These are phyloP conservation scores for Musa acuminata DNA, from an alignment of 176 grass and related monocot species.

Conservation along the genomic window DNA sequence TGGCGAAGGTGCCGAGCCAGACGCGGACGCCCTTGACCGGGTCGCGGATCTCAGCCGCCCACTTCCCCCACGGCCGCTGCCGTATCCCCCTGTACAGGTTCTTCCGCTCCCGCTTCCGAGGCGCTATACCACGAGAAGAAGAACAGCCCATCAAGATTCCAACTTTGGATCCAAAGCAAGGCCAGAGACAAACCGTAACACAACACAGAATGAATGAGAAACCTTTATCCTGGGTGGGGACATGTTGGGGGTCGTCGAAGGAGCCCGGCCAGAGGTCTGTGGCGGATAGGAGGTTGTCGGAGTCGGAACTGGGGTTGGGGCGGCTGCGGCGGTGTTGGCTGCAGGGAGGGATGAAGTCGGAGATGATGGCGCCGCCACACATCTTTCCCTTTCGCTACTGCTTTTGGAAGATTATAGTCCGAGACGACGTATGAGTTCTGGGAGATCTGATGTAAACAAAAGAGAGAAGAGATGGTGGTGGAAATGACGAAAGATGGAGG, in stretches of 20 bases:
- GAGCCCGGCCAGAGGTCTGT: background rate
- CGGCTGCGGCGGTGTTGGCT: background rate
- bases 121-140: constrained; percentile 6
- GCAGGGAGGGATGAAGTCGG: background rate
- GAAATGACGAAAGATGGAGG: no score
- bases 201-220: background rate
- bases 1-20: constrained; percentile 79
- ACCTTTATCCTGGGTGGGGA: background rate
- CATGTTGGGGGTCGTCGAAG: background rate
- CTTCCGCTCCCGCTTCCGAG: constrained; percentile 46
- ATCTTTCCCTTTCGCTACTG: background rate
- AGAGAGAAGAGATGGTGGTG: no score
- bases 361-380: constrained; percentile 7
- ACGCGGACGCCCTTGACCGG: constrained; percentile 78
- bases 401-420: no score
- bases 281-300: background rate
- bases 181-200: background rate
- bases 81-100: constrained; percentile 78
- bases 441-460: no score
- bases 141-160: background rate
- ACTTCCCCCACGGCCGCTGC: constrained; percentile 46
- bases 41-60: constrained; percentile 46
- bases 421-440: no score
- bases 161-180: background rate
- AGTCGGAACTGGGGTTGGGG: background rate